Evolutionary conservation across 352 stramenopile species (phyloP), one percentile per base, ranked within the genome.

Genomic region (Globisporangium paroecandrum): DNA sequence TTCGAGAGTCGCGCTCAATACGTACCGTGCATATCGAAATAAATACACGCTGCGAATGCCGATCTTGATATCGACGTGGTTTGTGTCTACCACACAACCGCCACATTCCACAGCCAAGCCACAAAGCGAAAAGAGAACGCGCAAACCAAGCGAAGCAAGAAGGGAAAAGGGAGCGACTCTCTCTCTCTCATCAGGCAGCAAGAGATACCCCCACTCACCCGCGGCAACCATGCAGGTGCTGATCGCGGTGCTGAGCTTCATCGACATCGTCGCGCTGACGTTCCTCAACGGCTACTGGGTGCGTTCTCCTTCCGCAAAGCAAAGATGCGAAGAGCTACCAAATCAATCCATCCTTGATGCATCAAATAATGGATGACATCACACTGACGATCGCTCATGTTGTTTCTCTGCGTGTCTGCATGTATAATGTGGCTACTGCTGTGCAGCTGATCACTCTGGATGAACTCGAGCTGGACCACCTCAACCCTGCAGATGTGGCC

Each of bases 251-350:
- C 78, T 94, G 51, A 87, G 77, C 72, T 95, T 95, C 75, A 74
- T 92, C 49, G 79, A 90, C 72, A 93, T 95, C 64, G 81, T 94
- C 65, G 83, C 81, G 59, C 81, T 95, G 62, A 95, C 87, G 49
- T 95, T 95, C 69, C 78, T 94, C 34, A 95, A 95, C 59, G 87
- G 87, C 62, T 95, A 93, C 70, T 95, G 85, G 85, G 86, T 95
- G 43, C 63, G 83, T 81, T 9, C 8, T n/a, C 20, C 10, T 15
- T 58, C 20, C 41, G 6, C 34, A 29, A 38, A 64, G 32, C 32
- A 36, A 25, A 41, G 36, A 53, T 64, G 43, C 58, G 58, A 55
- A 20, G 58, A 64, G 56, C 55, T 61, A 61, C 29, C 20, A 51
- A 51, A 24, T 9, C 43, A 24, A 51, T 51, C 18, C 43, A 51